Percentiles rank a stretch among this genome's conserved stretches.
phyloP scores from a whole-genome alignment of 495 filamentous ascomycete genomes.

The Aspergillus biplanus region DNA sequence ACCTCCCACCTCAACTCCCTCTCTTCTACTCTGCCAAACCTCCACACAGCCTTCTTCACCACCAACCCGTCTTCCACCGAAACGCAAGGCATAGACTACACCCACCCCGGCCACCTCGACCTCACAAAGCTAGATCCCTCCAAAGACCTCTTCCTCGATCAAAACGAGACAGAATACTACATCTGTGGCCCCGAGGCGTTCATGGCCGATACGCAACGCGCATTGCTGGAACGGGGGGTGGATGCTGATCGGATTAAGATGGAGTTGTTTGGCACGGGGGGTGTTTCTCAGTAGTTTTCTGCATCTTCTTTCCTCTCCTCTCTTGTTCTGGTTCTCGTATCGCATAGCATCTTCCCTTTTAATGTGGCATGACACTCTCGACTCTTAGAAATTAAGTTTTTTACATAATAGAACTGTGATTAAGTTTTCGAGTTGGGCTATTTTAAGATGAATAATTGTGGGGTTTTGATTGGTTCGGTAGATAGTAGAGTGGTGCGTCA shows the following conservation, averaged over 20 bases:
- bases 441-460: no score
- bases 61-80: slow-evolving; percentile 45
- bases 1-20: slow-evolving; percentile 52
- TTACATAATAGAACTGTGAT: no score
- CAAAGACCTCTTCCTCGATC: slow-evolving; percentile 55
- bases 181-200: slow-evolving; percentile 69
- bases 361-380: no score
- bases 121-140: slow-evolving; percentile 53
- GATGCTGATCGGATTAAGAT: slow-evolving; percentile 58
- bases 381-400: no score
- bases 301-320: slow-evolving; percentile 12
- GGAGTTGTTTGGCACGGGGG: slow-evolving; percentile 70
- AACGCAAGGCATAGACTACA: slow-evolving; percentile 57
- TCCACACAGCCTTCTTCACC: slow-evolving; percentile 45
- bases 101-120: slow-evolving; percentile 58
- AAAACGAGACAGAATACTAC: slow-evolving; percentile 63
- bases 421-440: no score
- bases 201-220: slow-evolving; percentile 60
- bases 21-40: slow-evolving; percentile 40
- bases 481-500: no score
- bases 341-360: no score
- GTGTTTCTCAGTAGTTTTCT: slow-evolving; percentile 22
- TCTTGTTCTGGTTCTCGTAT: background rate
- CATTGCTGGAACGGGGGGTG: slow-evolving; percentile 57
- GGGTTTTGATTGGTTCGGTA: no score